These are phyloP conservation scores for Neurospora sp. DNA, from an alignment of 495 filamentous ascomycete species.

Conservation along the genomic window DNA sequence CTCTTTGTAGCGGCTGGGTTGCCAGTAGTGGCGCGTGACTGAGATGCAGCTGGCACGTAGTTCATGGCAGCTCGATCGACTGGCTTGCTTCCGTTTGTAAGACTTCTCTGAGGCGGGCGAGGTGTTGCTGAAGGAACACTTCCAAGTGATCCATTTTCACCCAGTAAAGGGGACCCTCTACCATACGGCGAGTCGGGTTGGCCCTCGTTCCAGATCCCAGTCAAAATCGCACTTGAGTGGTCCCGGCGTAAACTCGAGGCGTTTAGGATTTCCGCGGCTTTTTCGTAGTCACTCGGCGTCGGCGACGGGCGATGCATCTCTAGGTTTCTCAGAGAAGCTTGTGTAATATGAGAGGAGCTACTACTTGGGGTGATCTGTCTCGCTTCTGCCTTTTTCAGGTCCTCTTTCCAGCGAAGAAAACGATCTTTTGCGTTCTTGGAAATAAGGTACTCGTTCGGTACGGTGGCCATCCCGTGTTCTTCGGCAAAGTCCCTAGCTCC, in stretches of 20 bases:
- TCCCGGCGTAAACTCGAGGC: slow-evolving; percentile 23
- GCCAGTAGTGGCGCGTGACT: slow-evolving; percentile 2
- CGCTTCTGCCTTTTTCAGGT: slow-evolving; percentile 50
- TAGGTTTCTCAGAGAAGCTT: background rate
- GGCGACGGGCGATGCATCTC: background rate
- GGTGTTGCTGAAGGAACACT: slow-evolving; percentile 1
- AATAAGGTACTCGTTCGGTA: slow-evolving; percentile 63
- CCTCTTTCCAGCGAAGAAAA: slow-evolving; percentile 64
- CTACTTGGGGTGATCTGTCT: slow-evolving; percentile 1
- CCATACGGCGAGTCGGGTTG: slow-evolving; percentile 41
- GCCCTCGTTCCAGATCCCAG: slow-evolving; percentile 51
- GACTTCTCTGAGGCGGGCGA: background rate
- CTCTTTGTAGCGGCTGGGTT: slow-evolving; percentile 4
- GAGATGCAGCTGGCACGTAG: slow-evolving; percentile 8
- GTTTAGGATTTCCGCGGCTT: slow-evolving; percentile 3
- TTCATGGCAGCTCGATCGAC: slow-evolving; percentile 4
- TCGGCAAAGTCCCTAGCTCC: slow-evolving; percentile 80
- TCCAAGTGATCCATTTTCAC: slow-evolving; percentile 6
- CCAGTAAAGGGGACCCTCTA: slow-evolving; percentile 4
- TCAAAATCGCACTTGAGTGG: slow-evolving; percentile 41
- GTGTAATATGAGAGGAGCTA: slow-evolving; percentile 1
- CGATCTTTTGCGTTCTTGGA: slow-evolving; percentile 64
- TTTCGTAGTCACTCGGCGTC: slow-evolving; percentile 14
- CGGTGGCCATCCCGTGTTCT: slow-evolving; percentile 57
- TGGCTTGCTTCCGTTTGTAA: background rate